phyloP scores from a whole-genome alignment of 1,284 basidiomycete genomes.

The Blastosporella zonata region DNA sequence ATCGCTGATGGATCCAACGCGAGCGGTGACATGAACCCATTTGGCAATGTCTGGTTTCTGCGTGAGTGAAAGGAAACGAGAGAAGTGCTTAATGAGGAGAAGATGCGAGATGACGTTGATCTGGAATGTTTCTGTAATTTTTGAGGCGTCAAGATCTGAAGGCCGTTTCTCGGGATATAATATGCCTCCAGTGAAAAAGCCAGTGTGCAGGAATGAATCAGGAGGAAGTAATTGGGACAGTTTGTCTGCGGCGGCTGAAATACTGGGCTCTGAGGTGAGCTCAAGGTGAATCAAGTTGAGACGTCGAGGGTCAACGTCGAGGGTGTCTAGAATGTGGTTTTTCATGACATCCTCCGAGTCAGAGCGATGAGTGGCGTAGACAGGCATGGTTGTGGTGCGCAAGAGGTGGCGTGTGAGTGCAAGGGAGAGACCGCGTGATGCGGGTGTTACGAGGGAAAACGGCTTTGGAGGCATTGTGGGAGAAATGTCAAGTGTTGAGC shows the following conservation, averaged over 20 bases:
- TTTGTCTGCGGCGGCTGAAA: conserved; percentile 42
- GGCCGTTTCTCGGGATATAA: conserved; percentile 58
- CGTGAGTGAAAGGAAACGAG: conserved; percentile 46
- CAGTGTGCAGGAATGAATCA: conserved; percentile 47
- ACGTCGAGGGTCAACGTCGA: conserved; percentile 44
- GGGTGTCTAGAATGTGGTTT: conserved; percentile 39
- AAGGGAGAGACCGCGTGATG: conserved; percentile 52
- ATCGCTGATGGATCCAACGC: conserved; percentile 62
- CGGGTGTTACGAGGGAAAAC: conserved; percentile 45
- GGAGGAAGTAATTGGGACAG: conserved; percentile 35
- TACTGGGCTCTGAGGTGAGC: conserved; percentile 49
- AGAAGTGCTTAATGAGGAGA: conserved; percentile 61
- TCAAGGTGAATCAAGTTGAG: conserved; percentile 49
- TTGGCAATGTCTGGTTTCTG: conserved; percentile 33
- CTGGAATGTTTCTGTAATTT: conserved; percentile 48
- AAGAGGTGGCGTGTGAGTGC: conserved; percentile 56
- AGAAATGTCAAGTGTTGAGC: neutral
- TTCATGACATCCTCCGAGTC: conserved; percentile 35
- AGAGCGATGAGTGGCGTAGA: conserved; percentile 54
- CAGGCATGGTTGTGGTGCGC: conserved; percentile 45
- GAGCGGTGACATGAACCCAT: conserved; percentile 62
- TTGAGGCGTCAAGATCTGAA: conserved; percentile 44
- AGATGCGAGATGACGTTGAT: conserved; percentile 61
- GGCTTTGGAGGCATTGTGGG: conserved; percentile 28
- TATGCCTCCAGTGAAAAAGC: conserved; percentile 55